Evolutionary conservation across 495 filamentous ascomycete genomes (phyloP).

Genomic region (Halenospora varia): DNA sequence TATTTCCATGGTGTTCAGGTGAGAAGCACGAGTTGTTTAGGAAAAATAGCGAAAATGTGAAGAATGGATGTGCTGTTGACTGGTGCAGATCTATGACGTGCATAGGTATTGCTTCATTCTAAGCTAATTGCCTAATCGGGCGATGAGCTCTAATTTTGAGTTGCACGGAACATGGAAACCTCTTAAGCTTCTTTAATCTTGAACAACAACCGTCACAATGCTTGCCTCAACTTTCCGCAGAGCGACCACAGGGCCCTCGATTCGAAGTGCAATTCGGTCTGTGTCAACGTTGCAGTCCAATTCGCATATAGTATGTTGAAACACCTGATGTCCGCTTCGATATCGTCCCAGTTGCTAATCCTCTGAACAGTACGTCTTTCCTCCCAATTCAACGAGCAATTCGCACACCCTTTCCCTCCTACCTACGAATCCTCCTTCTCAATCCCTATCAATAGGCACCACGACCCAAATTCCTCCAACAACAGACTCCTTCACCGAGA

Average conservation of each 20-base stretch:
- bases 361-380: constrained; percentile 22
- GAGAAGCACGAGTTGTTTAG: too few species aligned
- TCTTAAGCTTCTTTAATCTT: background rate
- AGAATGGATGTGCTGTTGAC: too few species aligned
- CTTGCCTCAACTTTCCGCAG: constrained; percentile 10
- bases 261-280: constrained; percentile 8
- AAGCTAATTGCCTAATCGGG: constrained; percentile 2
- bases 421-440: constrained; percentile 64
- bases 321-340: too few species aligned
- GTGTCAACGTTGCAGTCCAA: constrained; percentile 53
- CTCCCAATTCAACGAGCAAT: constrained; percentile 8
- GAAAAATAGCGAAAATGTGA: too few species aligned
- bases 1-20: too few species aligned
- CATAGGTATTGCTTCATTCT: background rate
- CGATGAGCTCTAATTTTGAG: background rate
- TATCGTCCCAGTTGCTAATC: too few species aligned
- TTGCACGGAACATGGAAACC: too few species aligned
- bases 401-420: constrained; percentile 67
- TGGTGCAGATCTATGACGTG: too few species aligned
- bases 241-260: background rate
- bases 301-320: constrained; percentile 41
- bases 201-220: background rate
- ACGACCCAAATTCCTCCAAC: constrained; percentile 71
- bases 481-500: constrained; percentile 70
- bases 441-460: constrained; percentile 69